phyloP scores from a whole-genome alignment of 148 eudicot genomes.

The Rhododendron ovatum region DNA sequence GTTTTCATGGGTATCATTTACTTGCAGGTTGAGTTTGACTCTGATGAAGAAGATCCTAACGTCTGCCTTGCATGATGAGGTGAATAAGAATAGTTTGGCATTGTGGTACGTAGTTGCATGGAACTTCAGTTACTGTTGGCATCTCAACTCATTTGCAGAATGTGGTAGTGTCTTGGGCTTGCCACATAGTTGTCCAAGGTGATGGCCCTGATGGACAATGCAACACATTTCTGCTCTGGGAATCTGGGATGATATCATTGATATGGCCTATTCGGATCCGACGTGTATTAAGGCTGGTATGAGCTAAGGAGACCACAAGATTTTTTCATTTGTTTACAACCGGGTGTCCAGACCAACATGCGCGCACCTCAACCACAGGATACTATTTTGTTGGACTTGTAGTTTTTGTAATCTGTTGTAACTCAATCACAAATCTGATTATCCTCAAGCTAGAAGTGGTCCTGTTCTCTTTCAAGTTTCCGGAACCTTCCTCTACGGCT shows the following conservation, averaged over 20 bases:
- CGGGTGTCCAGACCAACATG: not conserved
- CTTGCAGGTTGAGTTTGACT: conserved; percentile 62
- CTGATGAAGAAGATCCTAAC: conserved; percentile 73
- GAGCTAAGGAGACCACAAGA: not conserved
- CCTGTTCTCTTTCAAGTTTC: not conserved
- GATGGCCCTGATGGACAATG: too few species aligned
- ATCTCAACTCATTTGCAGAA: not conserved
- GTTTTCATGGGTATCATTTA: conserved; percentile 7
- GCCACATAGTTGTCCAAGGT: not conserved
- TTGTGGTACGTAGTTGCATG: not conserved
- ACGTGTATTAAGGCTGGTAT: not conserved
- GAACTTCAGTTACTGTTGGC: not conserved
- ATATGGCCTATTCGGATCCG: not conserved
- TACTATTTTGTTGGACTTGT: not conserved
- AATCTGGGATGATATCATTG: not conserved
- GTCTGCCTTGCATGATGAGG: conserved; percentile 22
- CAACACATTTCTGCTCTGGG: not conserved
- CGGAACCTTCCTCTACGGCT: not conserved
- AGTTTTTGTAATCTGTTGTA: not conserved
- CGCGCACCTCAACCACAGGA: not conserved
- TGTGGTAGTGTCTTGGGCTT: not conserved
- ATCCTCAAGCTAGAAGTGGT: not conserved
- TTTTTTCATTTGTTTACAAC: not conserved
- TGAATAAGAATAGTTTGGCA: not conserved
- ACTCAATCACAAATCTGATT: not conserved